phyloP scores from a whole-genome alignment of 768 basidiomycete species.

The Stropharia rugosoannulata region DNA sequence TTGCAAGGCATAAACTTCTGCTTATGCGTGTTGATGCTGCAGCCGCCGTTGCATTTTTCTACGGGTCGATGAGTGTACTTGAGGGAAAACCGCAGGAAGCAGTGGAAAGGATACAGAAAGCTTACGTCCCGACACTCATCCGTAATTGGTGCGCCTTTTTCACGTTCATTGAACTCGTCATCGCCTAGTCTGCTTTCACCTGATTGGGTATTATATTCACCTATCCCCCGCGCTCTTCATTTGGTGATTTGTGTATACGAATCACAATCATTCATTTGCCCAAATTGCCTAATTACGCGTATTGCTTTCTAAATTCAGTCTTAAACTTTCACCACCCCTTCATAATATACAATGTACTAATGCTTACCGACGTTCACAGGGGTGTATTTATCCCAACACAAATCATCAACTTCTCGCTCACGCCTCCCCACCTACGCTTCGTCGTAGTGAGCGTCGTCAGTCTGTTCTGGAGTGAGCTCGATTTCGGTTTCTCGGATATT shows the following conservation, averaged over 20 bases:
- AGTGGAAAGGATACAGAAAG: constrained; percentile 45
- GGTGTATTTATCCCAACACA: constrained; percentile 76
- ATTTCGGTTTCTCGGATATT: not conserved
- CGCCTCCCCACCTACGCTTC: constrained; percentile 77
- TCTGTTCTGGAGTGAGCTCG: constrained; percentile 74
- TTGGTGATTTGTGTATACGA: too few relatives aligned
- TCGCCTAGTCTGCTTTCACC: too few relatives aligned
- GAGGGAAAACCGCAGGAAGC: constrained; percentile 67
- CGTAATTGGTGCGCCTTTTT: constrained; percentile 62
- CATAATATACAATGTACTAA: too few relatives aligned
- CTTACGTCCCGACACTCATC: constrained; percentile 70
- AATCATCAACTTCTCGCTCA: constrained; percentile 72
- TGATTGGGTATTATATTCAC: too few relatives aligned
- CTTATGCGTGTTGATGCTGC: not conserved
- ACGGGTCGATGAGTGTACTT: constrained; percentile 75
- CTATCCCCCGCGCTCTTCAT: too few relatives aligned
- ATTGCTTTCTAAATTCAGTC: too few relatives aligned
- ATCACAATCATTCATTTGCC: too few relatives aligned
- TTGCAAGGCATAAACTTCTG: too few relatives aligned
- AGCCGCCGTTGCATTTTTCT: constrained; percentile 51
- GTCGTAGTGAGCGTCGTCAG: constrained; percentile 74
- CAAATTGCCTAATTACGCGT: too few relatives aligned
- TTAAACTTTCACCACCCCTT: too few relatives aligned
- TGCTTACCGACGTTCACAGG: constrained; percentile 32
- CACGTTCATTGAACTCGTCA: not conserved